Evolutionary conservation across 1,139 yeast species (phyloP).

Genomic region (Blastobotrys capitulatus): DNA sequence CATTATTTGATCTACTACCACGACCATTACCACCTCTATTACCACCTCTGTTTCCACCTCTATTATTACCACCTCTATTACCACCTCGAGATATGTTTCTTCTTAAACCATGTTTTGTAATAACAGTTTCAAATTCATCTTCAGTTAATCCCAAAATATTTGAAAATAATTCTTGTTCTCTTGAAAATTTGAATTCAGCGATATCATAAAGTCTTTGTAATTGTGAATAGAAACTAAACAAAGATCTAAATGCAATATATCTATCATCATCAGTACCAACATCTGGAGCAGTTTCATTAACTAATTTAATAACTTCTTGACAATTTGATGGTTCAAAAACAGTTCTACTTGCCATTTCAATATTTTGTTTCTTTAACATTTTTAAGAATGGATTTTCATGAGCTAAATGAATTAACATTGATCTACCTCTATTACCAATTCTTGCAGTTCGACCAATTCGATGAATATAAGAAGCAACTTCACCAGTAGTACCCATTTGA

Average conservation of each 20-base stretch:
- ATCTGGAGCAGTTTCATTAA: conserved; percentile 4
- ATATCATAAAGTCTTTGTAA: conserved; percentile 7
- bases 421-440: conserved; percentile 72
- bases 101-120: background rate
- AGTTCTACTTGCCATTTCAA: conserved; percentile 17
- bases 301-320: conserved; percentile 3
- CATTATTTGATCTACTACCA: conserved; percentile 2
- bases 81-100: background rate
- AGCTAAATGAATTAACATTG: conserved; percentile 29
- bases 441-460: conserved; percentile 96
- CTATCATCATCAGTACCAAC: conserved; percentile 4
- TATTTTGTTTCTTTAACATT: conserved; percentile 19
- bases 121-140: conserved; percentile 3
- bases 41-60: conserved; percentile 2
- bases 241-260: background rate
- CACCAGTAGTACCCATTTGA: conserved; percentile 72
- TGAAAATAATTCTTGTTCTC: conserved; percentile 12
- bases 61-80: background rate
- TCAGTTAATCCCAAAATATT: conserved; percentile 10
- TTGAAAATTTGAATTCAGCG: background rate
- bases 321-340: conserved; percentile 13
- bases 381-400: conserved; percentile 24
- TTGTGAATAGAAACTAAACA: conserved; percentile 10
- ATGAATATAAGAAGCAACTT: conserved; percentile 76
- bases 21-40: background rate